phyloP scores from a whole-genome alignment of 2,329 filamentous ascomycete species.

The Calonectria pseudoreteaudii region DNA sequence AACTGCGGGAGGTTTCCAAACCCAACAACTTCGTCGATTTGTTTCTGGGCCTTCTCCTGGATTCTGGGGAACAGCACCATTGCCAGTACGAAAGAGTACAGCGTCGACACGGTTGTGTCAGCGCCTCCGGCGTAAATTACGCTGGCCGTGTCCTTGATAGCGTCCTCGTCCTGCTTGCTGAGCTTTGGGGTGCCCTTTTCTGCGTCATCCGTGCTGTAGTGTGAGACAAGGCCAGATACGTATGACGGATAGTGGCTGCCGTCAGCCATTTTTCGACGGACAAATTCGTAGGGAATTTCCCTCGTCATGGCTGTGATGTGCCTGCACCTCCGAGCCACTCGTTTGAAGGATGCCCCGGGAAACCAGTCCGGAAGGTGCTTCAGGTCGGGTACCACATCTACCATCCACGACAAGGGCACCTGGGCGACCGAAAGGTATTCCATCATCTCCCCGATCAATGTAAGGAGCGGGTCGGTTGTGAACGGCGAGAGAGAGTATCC shows the following conservation, averaged over 20 bases:
- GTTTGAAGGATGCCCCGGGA: neutral
- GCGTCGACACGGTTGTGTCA: neutral
- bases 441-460: neutral
- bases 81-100: neutral
- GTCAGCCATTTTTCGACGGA: neutral
- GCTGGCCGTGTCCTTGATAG: constrained; percentile 16
- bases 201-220: neutral
- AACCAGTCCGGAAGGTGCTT: neutral
- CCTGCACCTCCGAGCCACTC: neutral
- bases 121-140: neutral
- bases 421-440: rapidly evolving
- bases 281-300: neutral
- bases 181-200: neutral
- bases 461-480: neutral
- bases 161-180: neutral
- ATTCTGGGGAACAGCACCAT: neutral
- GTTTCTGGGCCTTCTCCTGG: constrained; percentile 56
- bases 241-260: neutral
- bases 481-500: neutral
- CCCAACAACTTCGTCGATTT: constrained; percentile 65
- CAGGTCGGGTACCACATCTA: neutral
- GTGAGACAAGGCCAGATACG: neutral
- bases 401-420: neutral
- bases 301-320: neutral
- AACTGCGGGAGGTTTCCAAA: constrained; percentile 57